A percentile compares a stretch with the other conserved stretches of the same genome.
phyloP scores from a whole-genome alignment of 108 stramenopile species.

The Cylindrotheca closterium region DNA sequence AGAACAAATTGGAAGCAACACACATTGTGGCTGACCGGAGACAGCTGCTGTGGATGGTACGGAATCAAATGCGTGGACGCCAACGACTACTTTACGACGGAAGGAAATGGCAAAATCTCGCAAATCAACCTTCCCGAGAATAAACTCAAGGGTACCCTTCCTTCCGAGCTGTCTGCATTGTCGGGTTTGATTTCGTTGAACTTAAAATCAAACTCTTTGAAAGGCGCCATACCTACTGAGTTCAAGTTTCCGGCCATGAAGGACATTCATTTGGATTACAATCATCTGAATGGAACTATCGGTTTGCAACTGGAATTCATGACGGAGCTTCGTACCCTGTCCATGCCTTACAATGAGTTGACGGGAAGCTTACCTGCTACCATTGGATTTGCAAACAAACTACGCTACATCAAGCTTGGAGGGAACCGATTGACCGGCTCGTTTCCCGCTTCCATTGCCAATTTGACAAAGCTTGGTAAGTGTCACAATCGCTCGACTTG shows the following conservation, averaged over 20 bases:
- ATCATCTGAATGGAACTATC: conserved; percentile 20
- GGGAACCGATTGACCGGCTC: conserved; percentile 42
- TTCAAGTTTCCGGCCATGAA: conserved; percentile 9
- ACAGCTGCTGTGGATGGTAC: conserved; percentile 44
- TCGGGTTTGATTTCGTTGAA: conserved; percentile 5
- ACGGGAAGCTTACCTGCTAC: conserved; percentile 53
- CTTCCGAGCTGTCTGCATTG: conserved; percentile 9
- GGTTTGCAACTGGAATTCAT: background rate
- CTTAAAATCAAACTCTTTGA: conserved; percentile 19
- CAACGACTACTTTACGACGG: conserved; percentile 1
- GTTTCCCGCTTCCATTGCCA: conserved; percentile 20
- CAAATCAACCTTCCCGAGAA: background rate
- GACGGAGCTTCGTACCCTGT: conserved; percentile 8
- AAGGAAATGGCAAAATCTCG: conserved; percentile 13
- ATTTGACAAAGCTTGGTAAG: conserved; percentile 15
- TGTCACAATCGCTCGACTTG: background rate
- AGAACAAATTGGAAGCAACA: background rate
- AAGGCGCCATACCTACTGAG: conserved; percentile 6
- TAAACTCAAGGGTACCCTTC: background rate
- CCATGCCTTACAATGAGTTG: conserved; percentile 32
- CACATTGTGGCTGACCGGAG: conserved; percentile 32
- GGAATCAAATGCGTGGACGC: conserved; percentile 35
- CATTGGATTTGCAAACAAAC: conserved; percentile 33
- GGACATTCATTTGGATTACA: conserved; percentile 16
- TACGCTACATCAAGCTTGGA: conserved; percentile 39